These are phyloP conservation scores for Sphagnum fallax DNA, from an alignment of 228 moss, liverwort and hornwort genomes.

Conservation along the genomic window DNA sequence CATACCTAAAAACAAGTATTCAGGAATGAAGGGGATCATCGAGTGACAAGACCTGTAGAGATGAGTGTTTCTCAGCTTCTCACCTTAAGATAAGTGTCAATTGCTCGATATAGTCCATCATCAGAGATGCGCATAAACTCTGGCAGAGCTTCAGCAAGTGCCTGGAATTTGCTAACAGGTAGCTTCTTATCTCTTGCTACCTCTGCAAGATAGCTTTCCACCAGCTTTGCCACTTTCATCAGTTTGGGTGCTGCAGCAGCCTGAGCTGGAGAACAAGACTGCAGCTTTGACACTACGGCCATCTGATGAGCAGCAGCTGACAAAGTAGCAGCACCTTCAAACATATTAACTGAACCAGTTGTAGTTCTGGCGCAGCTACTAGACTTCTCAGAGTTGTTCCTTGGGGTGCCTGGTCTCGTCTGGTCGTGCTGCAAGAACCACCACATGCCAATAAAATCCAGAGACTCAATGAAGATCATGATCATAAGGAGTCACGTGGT, in stretches of 20 bases:
- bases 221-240: conserved; percentile 57
- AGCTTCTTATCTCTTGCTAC: conserved; percentile 76
- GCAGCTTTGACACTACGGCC: conserved; percentile 3
- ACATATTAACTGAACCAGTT: neutral
- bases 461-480: no score
- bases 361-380: no score
- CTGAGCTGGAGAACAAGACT: no score
- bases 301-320: conserved; percentile 8
- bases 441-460: no score
- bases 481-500: no score
- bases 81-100: conserved; percentile 90
- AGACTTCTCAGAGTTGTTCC: neutral
- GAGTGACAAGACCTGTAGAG: neutral
- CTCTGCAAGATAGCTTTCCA: conserved; percentile 75
- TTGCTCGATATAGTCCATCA: conserved; percentile 74
- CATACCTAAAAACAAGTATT: neutral
- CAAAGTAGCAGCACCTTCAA: conserved; percentile 5
- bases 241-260: no score
- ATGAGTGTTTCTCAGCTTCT: no score
- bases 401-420: conserved; percentile 2
- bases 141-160: conserved; percentile 65
- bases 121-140: conserved; percentile 58
- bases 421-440: no score
- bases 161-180: conserved; percentile 50
- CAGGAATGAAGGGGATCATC: neutral